Evolutionary conservation across 352 stramenopile species (phyloP).

Genomic region (Globisporangium nagaii): DNA sequence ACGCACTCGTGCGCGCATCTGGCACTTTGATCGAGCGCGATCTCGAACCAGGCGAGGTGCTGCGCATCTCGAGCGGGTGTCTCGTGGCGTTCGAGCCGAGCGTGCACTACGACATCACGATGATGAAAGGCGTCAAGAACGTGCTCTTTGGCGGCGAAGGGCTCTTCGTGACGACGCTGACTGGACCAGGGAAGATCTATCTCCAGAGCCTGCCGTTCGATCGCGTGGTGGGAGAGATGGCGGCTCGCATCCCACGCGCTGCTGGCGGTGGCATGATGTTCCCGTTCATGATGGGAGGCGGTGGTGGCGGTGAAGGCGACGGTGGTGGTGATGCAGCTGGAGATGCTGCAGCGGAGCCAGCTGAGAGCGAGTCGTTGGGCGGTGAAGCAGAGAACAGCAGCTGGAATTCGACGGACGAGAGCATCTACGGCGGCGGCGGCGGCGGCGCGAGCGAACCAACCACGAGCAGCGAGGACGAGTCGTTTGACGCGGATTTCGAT

Average conservation of each 20-base stretch:
- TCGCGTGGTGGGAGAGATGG: conserved; percentile 91
- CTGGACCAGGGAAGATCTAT: conserved; percentile 86
- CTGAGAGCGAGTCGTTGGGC: conserved; percentile 3
- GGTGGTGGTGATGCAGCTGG: not conserved
- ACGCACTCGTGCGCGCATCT: conserved; percentile 90
- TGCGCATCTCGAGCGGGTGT: conserved; percentile 90
- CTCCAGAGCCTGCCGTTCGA: conserved; percentile 91
- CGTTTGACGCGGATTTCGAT: conserved; percentile 15
- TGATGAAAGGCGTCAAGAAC: conserved; percentile 92
- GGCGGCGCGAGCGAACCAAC: not conserved
- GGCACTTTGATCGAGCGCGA: conserved; percentile 87
- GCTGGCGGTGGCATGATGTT: conserved; percentile 81
- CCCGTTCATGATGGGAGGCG: conserved; percentile 77
- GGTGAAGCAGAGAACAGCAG: conserved; percentile 13
- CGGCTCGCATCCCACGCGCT: conserved; percentile 72
- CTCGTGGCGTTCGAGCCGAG: conserved; percentile 88
- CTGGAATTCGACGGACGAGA: conserved; percentile 36
- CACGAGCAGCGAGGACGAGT: conserved; percentile 12
- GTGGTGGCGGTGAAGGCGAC: conserved; percentile 21
- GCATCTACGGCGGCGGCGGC: conserved; percentile 37
- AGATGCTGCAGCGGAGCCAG: conserved; percentile 20
- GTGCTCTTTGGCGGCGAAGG: conserved; percentile 92
- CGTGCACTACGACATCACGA: conserved; percentile 89
- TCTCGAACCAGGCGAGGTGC: conserved; percentile 80
- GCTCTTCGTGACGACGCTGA: conserved; percentile 93